A percentile compares a stretch with the other conserved stretches of the same genome.
Conservation (phyloP, 768 basidiomycete genomes). For the Trichaptum fuscoviolaceum region DNA sequence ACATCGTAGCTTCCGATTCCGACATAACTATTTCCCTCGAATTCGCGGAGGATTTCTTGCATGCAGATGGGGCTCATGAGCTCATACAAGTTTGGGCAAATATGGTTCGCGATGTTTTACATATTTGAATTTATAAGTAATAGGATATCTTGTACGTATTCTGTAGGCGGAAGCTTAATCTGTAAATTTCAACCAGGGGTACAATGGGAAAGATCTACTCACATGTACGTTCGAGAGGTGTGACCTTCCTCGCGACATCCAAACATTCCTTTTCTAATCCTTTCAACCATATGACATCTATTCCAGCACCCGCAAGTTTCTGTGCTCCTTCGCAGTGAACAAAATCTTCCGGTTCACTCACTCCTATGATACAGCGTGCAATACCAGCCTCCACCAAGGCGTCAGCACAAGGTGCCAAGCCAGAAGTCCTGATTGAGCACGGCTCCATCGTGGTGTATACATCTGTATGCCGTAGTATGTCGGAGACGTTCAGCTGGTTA, state of each 20-base stretch:
- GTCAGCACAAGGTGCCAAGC: conserved; percentile 80
- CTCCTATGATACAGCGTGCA: conserved; percentile 80
- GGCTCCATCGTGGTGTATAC: conserved; percentile 97
- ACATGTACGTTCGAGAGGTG: conserved; percentile 4
- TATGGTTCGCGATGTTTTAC: conserved; percentile 13
- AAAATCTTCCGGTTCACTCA: conserved; percentile 89
- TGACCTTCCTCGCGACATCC: conserved; percentile 60
- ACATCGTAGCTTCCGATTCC: conserved; percentile 19
- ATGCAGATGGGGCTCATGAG: conserved; percentile 13
- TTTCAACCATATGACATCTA: conserved; percentile 70
- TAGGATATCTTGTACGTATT: background rate
- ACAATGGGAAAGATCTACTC: background rate
- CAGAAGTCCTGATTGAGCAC: conserved; percentile 85
- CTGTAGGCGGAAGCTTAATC: background rate
- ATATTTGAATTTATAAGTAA: background rate
- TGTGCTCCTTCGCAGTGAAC: conserved; percentile 87
- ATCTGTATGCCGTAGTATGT: conserved; percentile 37
- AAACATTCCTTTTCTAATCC: conserved; percentile 80
- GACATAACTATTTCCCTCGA: conserved; percentile 18
- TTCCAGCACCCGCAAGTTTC: conserved; percentile 61
- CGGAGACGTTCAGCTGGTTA: background rate
- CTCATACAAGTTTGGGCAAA: conserved; percentile 19
- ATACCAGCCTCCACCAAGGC: conserved; percentile 71
- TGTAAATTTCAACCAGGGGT: background rate
- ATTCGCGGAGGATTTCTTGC: conserved; percentile 16